phyloP scores from a whole-genome alignment of 805 yeast species.

The Saturnispora quitensis region DNA sequence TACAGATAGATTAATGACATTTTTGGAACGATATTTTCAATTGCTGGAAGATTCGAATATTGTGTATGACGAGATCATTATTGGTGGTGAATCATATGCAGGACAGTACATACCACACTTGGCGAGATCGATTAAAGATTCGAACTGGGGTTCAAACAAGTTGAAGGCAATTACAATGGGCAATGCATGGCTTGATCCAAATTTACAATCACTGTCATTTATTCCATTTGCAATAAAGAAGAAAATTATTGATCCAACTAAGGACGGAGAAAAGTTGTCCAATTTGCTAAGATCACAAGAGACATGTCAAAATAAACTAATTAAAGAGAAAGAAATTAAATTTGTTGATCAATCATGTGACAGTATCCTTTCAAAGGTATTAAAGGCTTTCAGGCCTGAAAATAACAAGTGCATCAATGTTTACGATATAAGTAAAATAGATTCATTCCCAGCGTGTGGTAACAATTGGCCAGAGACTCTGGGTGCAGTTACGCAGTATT shows the following conservation, averaged over 20 bases:
- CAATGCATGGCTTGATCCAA: slow-evolving; percentile 92
- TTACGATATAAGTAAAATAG: slow-evolving; percentile 68
- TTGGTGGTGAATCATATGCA: slow-evolving; percentile 95
- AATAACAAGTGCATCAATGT: slow-evolving; percentile 58
- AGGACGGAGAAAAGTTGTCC: slow-evolving; percentile 23
- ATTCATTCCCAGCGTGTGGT: slow-evolving; percentile 81
- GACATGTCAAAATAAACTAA: slow-evolving; percentile 48
- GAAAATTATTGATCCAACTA: slow-evolving; percentile 38
- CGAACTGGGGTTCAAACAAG: slow-evolving; percentile 28
- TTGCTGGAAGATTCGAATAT: slow-evolving; percentile 62
- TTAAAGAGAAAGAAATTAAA: slow-evolving; percentile 14
- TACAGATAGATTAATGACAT: slow-evolving; percentile 51
- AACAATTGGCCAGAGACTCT: slow-evolving; percentile 81
- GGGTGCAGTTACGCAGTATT: slow-evolving; percentile 39
- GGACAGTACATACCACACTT: slow-evolving; percentile 94
- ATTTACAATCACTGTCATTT: slow-evolving; percentile 71
- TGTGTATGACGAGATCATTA: slow-evolving; percentile 45
- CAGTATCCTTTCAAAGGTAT: slow-evolving; percentile 32
- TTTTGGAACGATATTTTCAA: slow-evolving; percentile 56
- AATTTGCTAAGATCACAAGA: slow-evolving; percentile 43
- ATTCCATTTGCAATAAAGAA: slow-evolving; percentile 59
- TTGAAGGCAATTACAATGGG: slow-evolving; percentile 71
- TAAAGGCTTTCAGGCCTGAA: slow-evolving; percentile 17
- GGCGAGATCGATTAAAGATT: slow-evolving; percentile 51
- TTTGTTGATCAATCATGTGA: slow-evolving; percentile 30